Evolutionary conservation across 495 filamentous ascomycete species (phyloP), one percentile per base, ranked within the genome.

Genomic region (Trichoderma reesei): DNA sequence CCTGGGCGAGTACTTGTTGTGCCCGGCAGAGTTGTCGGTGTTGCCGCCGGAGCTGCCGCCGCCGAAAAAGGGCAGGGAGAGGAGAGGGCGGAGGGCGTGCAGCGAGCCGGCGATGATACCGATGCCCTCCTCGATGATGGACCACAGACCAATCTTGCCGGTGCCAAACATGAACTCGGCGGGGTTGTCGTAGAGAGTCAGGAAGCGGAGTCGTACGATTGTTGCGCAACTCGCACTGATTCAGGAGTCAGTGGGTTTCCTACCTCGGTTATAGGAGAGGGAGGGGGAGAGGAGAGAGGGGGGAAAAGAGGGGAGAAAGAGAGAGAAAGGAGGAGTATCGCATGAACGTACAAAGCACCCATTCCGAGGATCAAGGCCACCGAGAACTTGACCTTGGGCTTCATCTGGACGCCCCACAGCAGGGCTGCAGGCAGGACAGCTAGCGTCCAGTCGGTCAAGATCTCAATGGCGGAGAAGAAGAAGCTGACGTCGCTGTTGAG

Each of bases 391-490:
- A 66, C 59, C 8, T 10, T 62, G 4, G 3, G 39, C 44, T 65
- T 66, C 66, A 68, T 65, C 64, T 66, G 64, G 42, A 66, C 44
- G 14, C 63, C 63, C 63, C 63, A 68, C 31, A 68, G 31, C 60
- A 68, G 51, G 60, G 59, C 39, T 9, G 38, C 64, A 60, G 66
- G 66, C 31, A 68, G 37, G 33, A 66, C 42, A n/a, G 66, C 66
- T 36, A 68, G 44, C 42, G 66, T 37, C 64, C 64, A 68, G 39
- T 68, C 66, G 16, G 66, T 67, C 46, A 59, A 8, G 42, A 67
- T 67, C 54, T 64, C 62, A 6, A 67, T 60, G 18, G 66, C 66
- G n/a, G 66, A 67, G 59, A 67, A 67, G 66, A 67, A 67, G 63
- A 65, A 65, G 51, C 66, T 65, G 6, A 67, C 63, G 20, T 65